Evolutionary conservation across 2,329 filamentous ascomycete species (phyloP), one percentile per base, ranked within the genome.

Genomic region (Verticillium nonalfalfae): DNA sequence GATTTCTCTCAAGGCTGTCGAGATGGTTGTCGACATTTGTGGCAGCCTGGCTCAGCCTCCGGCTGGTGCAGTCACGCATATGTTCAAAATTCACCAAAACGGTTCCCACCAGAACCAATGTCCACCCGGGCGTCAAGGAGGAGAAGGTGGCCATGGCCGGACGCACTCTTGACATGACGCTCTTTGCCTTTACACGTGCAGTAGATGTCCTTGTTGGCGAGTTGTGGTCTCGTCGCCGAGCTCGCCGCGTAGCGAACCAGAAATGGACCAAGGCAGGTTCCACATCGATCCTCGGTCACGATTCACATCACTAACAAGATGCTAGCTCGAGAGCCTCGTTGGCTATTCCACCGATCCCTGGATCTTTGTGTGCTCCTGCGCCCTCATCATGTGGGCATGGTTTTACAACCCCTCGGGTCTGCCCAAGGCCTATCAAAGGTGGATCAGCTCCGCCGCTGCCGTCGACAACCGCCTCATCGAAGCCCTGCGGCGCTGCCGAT

Each of bases 321-420:
- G n/a, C 55, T 68, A 68, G 67, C 59, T 78, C 13, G 81, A 85
- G 63, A 69, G 73, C 11, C 61, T 73, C 31, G 65, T 79, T 63
- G 76, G 77, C 31, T 72, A 65, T 10, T 71, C 85, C 40, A 78
- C 85, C n/a, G 89, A 94, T 69, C 84, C 90, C 4, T 75, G 83
- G 6, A 76, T 93, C 18, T 96, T 96, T 72, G 85, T 89, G 55
- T 73, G 82, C 38, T 93, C 90, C 21, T 87, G 85, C 45, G 89
- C 87, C 26, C 76, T 91, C 40, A 88, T 96, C 66, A 96, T 96
- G 92, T 94, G 90, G 89, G 84, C 90, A 18, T 96, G 90, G 90
- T 88, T 96, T 72, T 96, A 94, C 76, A 73, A 79, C 10, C 90
- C 91, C 0, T 80, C 85, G 39, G 81, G 85, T 21, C 81, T 96